Conservation (phyloP, 225 moss, liverwort and hornwort genomes). For the Neckera pumila region DNA sequence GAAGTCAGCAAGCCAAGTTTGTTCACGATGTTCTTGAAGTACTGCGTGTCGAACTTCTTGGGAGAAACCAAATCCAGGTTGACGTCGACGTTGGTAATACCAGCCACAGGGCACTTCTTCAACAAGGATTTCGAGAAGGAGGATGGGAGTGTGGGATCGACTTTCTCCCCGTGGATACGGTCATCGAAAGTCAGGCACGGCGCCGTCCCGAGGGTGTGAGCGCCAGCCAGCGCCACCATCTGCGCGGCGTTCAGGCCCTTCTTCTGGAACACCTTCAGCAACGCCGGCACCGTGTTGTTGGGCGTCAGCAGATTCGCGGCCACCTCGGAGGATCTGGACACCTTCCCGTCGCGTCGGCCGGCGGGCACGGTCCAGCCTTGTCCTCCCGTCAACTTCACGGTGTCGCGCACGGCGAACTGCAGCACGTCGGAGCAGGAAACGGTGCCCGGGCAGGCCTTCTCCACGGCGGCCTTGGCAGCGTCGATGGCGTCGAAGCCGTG, state of each 20-base stretch:
- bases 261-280: not conserved
- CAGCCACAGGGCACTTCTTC: not conserved
- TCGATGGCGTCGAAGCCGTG: not conserved
- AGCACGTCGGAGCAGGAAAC: not conserved
- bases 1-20: not conserved
- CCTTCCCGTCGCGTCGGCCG: not conserved
- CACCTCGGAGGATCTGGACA: not conserved
- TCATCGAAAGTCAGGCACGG: not conserved
- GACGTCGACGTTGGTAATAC: not conserved
- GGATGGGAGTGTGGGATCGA: not conserved
- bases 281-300: not conserved
- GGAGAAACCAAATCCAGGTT: not conserved
- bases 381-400: not conserved
- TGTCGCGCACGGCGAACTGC: not conserved
- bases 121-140: not conserved
- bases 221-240: not conserved
- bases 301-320: not conserved
- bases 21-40: not conserved
- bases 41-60: not conserved
- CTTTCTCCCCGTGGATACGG: not conserved
- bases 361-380: not conserved
- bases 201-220: not conserved
- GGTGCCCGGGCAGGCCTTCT: not conserved
- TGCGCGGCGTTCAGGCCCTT: not conserved
- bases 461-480: not conserved